phyloP scores from a whole-genome alignment of 192 early-diverging fungal genomes.

The Spinellus fusiger region DNA sequence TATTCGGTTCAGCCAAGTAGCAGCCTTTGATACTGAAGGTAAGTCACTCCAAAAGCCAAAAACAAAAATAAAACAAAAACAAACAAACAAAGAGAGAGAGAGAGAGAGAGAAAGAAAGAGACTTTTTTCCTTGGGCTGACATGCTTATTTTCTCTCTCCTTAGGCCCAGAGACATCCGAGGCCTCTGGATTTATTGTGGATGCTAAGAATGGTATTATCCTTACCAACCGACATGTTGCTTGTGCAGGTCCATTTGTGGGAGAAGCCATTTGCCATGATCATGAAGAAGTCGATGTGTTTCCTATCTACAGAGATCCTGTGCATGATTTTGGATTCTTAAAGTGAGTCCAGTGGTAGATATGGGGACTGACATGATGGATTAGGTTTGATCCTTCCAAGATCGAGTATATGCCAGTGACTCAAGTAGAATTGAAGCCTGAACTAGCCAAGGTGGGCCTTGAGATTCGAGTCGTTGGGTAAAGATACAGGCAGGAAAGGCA shows the following conservation, averaged over 20 bases:
- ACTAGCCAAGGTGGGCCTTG: slow-evolving; percentile 71
- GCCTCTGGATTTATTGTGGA: slow-evolving; percentile 85
- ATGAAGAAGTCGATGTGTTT: slow-evolving; percentile 70
- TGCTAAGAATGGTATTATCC: slow-evolving; percentile 55
- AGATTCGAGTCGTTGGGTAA: slow-evolving; percentile 60
- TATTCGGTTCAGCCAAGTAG: slow-evolving; percentile 68
- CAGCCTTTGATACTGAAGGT: slow-evolving; percentile 76
- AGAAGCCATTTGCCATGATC: slow-evolving; percentile 73
- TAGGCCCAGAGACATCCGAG: slow-evolving; percentile 61
- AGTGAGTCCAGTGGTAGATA: slow-evolving; percentile 20
- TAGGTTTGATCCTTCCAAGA: slow-evolving; percentile 64
- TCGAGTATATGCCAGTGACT: slow-evolving; percentile 65
- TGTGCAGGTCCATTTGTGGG: slow-evolving; percentile 82
- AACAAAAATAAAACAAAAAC: too few species aligned
- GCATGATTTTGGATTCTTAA: slow-evolving; percentile 74
- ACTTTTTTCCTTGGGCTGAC: not conserved
- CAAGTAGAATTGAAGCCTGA: slow-evolving; percentile 64
- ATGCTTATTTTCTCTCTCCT: not conserved
- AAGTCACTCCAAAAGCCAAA: too few species aligned
- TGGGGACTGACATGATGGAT: not conserved
- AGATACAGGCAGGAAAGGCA: not conserved
- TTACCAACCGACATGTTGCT: slow-evolving; percentile 68
- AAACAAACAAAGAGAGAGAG: too few species aligned
- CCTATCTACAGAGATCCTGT: slow-evolving; percentile 69
- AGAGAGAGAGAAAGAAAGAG: not conserved